These are phyloP conservation scores for Pleurotus eryngii DNA, from an alignment of 768 basidiomycete genomes.

Conservation along the genomic window DNA sequence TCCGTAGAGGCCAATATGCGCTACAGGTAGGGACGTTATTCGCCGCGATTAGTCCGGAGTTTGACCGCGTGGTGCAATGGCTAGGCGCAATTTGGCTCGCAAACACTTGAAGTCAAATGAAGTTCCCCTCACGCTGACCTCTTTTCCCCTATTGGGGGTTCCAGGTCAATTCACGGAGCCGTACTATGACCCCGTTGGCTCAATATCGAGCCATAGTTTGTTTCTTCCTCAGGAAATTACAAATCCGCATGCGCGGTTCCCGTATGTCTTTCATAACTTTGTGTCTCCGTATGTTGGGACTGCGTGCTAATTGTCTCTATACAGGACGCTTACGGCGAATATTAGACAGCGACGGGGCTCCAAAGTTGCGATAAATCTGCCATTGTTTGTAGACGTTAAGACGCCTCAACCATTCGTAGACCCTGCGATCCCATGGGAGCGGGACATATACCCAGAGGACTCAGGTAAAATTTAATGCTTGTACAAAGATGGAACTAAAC, in stretches of 20 bases:
- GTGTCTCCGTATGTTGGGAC: conserved; percentile 6
- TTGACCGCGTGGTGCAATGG: background rate
- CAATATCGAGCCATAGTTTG: conserved; percentile 86
- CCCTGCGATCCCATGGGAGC: conserved; percentile 86
- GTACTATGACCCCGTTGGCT: conserved; percentile 67
- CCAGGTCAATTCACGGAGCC: conserved; percentile 93
- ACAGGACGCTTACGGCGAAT: conserved; percentile 94
- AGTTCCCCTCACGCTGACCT: conserved; percentile 88
- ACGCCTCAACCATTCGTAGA: conserved; percentile 91
- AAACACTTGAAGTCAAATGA: conserved; percentile 83
- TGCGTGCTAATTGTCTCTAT: conserved; percentile 16
- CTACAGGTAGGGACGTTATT: conserved; percentile 56
- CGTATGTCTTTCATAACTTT: conserved; percentile 54
- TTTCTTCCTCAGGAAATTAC: conserved; percentile 96
- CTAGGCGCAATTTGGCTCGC: conserved; percentile 79
- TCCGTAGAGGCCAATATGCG: conserved; percentile 95
- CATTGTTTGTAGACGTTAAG: conserved; percentile 82
- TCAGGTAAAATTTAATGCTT: conserved; percentile 46
- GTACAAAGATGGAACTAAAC: background rate
- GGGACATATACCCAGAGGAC: conserved; percentile 82
- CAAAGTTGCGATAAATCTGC: conserved; percentile 94
- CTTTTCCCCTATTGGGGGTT: conserved; percentile 90
- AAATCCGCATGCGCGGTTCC: conserved; percentile 96
- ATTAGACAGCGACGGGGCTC: conserved; percentile 87
- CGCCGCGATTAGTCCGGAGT: conserved; percentile 4